Evolutionary conservation across 805 yeast genomes (phyloP), one percentile per base, ranked within the genome.

Genomic region (Pichia phayaonensis): DNA sequence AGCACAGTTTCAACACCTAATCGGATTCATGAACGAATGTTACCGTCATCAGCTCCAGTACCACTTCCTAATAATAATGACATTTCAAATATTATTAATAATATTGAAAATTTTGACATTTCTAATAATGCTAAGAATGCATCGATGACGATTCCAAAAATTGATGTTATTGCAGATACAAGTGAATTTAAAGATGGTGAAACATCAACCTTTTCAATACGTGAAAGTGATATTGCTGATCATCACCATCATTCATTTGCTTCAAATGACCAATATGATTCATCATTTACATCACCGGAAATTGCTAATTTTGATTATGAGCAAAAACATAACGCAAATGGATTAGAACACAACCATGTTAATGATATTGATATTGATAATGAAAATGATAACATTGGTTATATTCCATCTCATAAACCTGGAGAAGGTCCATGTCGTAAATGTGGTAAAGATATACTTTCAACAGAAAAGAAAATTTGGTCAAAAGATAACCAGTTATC

Each of bases 381-480:
- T 26, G 2, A 6, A 16, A 15, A 45, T 24, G 34, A 12, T n/a
- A 8, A 16, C 2, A 36, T n/a, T n/a, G n/a, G n/a, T n/a, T n/a
- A 18, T 10, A 22, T 40, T 12, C 42, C 44, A 21, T 44, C 41
- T 20, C 67, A 66, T 50, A 72, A 76, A 5, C 77, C 90, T 0
- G 94, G 92, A 0, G 69, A 77, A 53, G 94, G 94, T 0, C 90
- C 90, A 16, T 92, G 98, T 64, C 80, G 97, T 51, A 73, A 76
- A 34, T 92, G 98, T 69, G 65, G 67, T 6, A 53, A 65, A 43
- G 71, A 67, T n/a, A 81, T 90, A 29, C 55, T 56, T 1, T 73
- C 80, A 1, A 53, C 56, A 11, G 66, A 64, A 47, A 87, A 84
- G 61, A 74, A 94, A 0, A 85, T 92, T 20, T 85, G 82, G 67